These are phyloP conservation scores for Thalassiosira profunda DNA, from an alignment of 108 stramenopile genomes.

Conservation along the genomic window DNA sequence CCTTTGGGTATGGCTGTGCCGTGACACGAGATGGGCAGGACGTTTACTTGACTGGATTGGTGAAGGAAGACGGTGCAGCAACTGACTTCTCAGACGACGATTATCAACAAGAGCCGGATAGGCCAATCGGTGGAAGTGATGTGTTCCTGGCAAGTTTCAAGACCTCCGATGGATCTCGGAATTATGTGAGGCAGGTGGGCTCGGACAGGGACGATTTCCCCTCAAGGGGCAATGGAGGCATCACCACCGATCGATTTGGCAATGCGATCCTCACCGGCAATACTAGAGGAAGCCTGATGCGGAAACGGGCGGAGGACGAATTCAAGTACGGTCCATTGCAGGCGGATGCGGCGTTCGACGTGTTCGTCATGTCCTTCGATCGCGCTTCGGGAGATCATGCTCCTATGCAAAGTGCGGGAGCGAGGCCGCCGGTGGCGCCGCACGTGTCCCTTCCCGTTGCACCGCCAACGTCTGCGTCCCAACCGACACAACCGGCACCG, in stretches of 20 bases:
- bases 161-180: slow-evolving; percentile 33
- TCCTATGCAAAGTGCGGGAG: slow-evolving; percentile 15
- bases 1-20: slow-evolving; percentile 59
- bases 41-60: slow-evolving; percentile 64
- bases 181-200: slow-evolving; percentile 53
- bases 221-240: slow-evolving; percentile 53
- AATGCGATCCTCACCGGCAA: slow-evolving; percentile 57
- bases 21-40: slow-evolving; percentile 62
- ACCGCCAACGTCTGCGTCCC: background rate
- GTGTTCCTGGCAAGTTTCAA: slow-evolving; percentile 60
- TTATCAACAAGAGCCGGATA: background rate
- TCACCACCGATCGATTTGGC: slow-evolving; percentile 48
- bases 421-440: background rate
- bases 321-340: slow-evolving; percentile 26
- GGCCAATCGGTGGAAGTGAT: slow-evolving; percentile 45
- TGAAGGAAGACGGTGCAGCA: slow-evolving; percentile 51
- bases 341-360: slow-evolving; percentile 40
- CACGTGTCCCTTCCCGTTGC: background rate
- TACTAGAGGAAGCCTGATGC: slow-evolving; percentile 56
- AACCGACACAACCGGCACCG: background rate
- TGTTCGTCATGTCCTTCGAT: slow-evolving; percentile 61
- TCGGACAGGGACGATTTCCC: slow-evolving; percentile 52
- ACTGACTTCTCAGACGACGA: slow-evolving; percentile 32
- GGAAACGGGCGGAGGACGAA: slow-evolving; percentile 30
- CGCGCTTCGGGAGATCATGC: slow-evolving; percentile 36